Conservation (phyloP, 257 asterid species). For the Solanum chmielewskii region DNA sequence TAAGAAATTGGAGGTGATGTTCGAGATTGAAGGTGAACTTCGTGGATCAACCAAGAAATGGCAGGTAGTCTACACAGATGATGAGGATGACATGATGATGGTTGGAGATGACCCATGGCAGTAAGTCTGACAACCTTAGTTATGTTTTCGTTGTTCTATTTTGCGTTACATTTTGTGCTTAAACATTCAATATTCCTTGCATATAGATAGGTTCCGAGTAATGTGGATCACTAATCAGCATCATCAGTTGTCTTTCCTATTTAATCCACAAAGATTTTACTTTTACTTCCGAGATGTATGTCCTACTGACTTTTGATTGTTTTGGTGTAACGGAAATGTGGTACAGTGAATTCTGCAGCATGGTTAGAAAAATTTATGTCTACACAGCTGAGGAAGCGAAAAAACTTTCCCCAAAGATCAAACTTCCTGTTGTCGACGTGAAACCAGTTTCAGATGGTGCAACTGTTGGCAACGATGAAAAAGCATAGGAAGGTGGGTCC, state of each 20-base stretch:
- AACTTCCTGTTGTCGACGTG: slow-evolving; percentile 43
- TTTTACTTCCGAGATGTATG: background rate
- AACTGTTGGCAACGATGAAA: slow-evolving; percentile 47
- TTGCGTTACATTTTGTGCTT: background rate
- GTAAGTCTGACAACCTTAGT: slow-evolving; percentile 34
- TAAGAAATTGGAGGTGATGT: slow-evolving; percentile 81
- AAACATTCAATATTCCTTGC: background rate
- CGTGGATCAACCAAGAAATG: slow-evolving; percentile 67
- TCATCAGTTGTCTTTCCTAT: background rate
- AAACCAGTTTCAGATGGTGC: slow-evolving; percentile 35
- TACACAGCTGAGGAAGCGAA: slow-evolving; percentile 81
- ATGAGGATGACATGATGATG: slow-evolving; percentile 98
- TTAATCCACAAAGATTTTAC: background rate
- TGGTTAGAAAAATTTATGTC: slow-evolving; percentile 79
- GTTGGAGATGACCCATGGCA: slow-evolving; percentile 99
- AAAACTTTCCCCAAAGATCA: slow-evolving; percentile 71
- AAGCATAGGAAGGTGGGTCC: slow-evolving; percentile 42
- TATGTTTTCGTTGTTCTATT: background rate
- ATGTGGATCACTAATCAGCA: background rate
- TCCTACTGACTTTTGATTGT: background rate
- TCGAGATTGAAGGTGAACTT: slow-evolving; percentile 78
- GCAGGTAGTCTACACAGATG: slow-evolving; percentile 94
- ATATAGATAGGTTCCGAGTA: background rate
- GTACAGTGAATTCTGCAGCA: slow-evolving; percentile 80
- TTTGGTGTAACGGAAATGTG: slow-evolving; percentile 1